Evolutionary conservation across 352 stramenopile species (phyloP).

Genomic region (Globisporangium echinulatum): DNA sequence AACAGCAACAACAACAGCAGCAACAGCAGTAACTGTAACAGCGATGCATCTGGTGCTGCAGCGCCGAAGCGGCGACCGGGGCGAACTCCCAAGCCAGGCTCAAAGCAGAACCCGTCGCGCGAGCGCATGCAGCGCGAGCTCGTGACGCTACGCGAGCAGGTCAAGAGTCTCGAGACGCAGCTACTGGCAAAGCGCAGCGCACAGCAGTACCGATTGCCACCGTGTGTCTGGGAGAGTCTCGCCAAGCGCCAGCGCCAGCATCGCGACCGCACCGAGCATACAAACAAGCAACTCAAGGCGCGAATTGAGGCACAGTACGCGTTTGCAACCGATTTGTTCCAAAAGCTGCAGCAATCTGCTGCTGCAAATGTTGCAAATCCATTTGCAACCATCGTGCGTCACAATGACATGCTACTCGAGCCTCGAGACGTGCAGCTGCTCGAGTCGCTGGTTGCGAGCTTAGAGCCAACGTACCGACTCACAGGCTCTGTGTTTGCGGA

Average conservation of each 20-base stretch:
- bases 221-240: conserved; percentile 9
- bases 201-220: background rate
- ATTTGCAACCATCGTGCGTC: no score
- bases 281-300: conserved; percentile 15
- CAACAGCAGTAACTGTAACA: background rate
- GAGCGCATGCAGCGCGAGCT: conserved; percentile 13
- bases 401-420: no score
- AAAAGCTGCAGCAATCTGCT: no score
- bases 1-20: no score
- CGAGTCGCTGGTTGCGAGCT: no score
- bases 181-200: conserved; percentile 7
- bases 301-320: background rate
- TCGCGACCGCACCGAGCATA: conserved; percentile 9
- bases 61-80: no score
- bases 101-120: conserved; percentile 12
- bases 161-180: conserved; percentile 10
- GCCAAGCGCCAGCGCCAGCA: conserved; percentile 8
- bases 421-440: no score
- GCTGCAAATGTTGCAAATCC: no score
- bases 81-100: background rate
- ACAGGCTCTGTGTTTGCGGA: no score
- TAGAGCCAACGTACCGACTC: no score
- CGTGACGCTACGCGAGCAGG: conserved; percentile 5
- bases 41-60: no score
- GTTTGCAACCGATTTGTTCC: no score